These are phyloP conservation scores for Tardiomyces digboiensis DNA, from an alignment of 1,139 yeast species.

Conservation along the genomic window DNA sequence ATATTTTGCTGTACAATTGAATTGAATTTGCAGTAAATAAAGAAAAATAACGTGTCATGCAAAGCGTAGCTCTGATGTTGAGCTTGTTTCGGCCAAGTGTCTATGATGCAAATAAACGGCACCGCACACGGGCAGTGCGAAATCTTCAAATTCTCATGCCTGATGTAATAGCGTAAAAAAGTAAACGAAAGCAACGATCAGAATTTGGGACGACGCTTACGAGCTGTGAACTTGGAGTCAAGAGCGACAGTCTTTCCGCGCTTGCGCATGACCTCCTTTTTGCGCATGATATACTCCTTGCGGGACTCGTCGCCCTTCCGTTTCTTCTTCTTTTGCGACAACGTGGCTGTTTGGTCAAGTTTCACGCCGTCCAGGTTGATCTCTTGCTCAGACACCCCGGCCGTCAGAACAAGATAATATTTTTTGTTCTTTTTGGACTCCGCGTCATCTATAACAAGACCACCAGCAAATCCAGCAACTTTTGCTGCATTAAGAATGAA, in stretches of 20 bases:
- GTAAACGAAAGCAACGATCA: too few species aligned
- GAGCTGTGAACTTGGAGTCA: conserved; percentile 88
- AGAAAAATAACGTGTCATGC: too few species aligned
- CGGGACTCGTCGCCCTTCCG: conserved; percentile 58
- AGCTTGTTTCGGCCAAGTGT: too few species aligned
- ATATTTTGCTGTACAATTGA: too few species aligned
- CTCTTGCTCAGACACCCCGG: conserved; percentile 59
- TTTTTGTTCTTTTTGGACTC: conserved; percentile 88
- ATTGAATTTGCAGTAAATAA: too few species aligned
- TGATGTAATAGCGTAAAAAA: too few species aligned
- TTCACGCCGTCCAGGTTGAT: conserved; percentile 72
- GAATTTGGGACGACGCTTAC: conserved; percentile 84
- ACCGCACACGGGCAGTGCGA: too few species aligned
- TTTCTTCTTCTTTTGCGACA: conserved; percentile 37
- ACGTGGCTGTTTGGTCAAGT: conserved; percentile 53
- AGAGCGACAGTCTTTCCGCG: conserved; percentile 85
- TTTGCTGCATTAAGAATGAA: conserved; percentile 77
- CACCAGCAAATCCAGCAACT: conserved; percentile 95
- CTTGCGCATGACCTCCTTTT: conserved; percentile 88
- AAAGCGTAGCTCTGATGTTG: too few species aligned
- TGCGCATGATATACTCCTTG: conserved; percentile 77
- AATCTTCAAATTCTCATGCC: too few species aligned
- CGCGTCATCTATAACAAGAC: conserved; percentile 87
- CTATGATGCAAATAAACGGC: too few species aligned
- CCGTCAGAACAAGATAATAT: conserved; percentile 81